These are phyloP conservation scores for Torulaspora franciscae DNA, from an alignment of 805 yeast species.

Conservation along the genomic window DNA sequence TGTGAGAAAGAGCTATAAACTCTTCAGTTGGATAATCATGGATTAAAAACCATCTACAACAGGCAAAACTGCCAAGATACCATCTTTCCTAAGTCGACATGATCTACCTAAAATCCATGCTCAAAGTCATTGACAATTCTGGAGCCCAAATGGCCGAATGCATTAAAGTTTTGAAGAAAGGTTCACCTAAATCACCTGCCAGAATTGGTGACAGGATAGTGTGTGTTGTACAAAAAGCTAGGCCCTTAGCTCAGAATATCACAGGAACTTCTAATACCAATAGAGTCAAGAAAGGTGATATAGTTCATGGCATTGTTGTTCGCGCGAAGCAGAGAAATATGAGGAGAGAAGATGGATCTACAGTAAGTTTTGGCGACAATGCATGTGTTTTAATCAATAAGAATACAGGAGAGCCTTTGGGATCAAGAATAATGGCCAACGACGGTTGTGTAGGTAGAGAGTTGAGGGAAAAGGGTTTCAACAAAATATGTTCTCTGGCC, in stretches of 20 bases:
- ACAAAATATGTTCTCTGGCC: conserved; percentile 84
- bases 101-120: conserved; percentile 83
- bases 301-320: conserved; percentile 91
- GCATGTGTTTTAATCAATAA: conserved; percentile 95
- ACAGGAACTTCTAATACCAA: conserved; percentile 71
- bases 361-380: conserved; percentile 85
- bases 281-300: conserved; percentile 90
- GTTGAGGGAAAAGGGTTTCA: conserved; percentile 72
- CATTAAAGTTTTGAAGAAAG: conserved; percentile 85
- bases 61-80: conserved; percentile 4
- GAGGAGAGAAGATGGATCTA: conserved; percentile 80
- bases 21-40: not conserved
- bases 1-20: not conserved
- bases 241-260: conserved; percentile 63
- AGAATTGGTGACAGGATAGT: conserved; percentile 88
- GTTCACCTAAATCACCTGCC: conserved; percentile 74
- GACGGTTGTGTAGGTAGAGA: conserved; percentile 80
- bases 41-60: not conserved
- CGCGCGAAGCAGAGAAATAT: conserved; percentile 75
- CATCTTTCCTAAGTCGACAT: conserved; percentile 35
- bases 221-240: conserved; percentile 89
- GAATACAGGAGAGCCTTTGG: conserved; percentile 83
- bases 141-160: conserved; percentile 95
- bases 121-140: conserved; percentile 90
- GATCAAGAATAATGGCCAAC: conserved; percentile 66